Conservation (phyloP, 2,329 filamentous ascomycete species). For the Tolypocladium amazonense region DNA sequence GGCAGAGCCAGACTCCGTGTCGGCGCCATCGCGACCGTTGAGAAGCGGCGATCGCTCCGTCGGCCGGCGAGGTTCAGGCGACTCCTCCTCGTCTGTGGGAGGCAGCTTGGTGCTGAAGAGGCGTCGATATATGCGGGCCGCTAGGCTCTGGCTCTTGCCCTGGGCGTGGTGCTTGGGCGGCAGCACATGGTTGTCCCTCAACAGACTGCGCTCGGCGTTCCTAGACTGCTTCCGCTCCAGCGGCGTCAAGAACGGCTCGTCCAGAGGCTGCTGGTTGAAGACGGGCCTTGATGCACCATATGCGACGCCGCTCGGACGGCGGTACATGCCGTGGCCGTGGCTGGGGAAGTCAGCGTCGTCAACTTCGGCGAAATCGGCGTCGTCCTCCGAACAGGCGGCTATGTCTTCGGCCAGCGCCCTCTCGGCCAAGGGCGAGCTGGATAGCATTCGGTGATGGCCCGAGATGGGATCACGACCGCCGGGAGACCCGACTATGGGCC, state of each 20-base stretch:
- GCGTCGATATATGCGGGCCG: conserved; percentile 31
- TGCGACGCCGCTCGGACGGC: conserved; percentile 66
- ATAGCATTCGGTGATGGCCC: conserved; percentile 28
- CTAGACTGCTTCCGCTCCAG: conserved; percentile 46
- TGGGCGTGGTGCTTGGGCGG: conserved; percentile 43
- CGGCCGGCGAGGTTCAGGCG: conserved; percentile 21
- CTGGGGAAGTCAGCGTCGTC: conserved; percentile 24
- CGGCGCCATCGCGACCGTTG: conserved; percentile 9
- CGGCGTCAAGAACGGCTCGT: conserved; percentile 39
- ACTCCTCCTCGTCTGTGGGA: conserved; percentile 26
- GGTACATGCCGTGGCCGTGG: conserved; percentile 48
- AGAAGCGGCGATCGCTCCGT: conserved; percentile 32
- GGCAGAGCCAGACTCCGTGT: conserved; percentile 34
- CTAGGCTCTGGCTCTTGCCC: conserved; percentile 20
- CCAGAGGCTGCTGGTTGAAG: conserved; percentile 45
- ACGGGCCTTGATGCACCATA: conserved; percentile 61
- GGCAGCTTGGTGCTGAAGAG: conserved; percentile 47
- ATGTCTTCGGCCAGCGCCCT: conserved; percentile 56
- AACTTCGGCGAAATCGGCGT: conserved; percentile 22
- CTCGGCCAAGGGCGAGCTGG: conserved; percentile 55
- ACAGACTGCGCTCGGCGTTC: conserved; percentile 47
- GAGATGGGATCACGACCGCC: background rate
- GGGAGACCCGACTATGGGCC: conserved; percentile 1
- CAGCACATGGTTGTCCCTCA: conserved; percentile 55
- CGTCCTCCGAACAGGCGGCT: conserved; percentile 51